Percentiles rank a stretch among this genome's conserved stretches.
These are phyloP conservation scores for Sclerotiophoma versabilis DNA, from an alignment of 2,329 filamentous ascomycete species.

Conservation along the genomic window DNA sequence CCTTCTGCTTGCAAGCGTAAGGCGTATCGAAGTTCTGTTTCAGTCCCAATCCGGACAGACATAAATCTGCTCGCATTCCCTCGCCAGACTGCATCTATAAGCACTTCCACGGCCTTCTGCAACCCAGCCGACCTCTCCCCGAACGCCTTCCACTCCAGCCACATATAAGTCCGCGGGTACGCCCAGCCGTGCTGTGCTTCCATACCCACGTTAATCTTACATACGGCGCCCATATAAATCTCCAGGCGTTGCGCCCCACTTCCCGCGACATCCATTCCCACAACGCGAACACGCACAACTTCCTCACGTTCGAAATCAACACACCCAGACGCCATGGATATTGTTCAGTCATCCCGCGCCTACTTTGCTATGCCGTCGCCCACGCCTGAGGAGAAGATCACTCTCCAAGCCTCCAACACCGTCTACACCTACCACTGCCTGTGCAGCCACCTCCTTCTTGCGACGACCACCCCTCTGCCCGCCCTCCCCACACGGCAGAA, in stretches of 20 bases:
- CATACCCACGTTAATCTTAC: slow-evolving; percentile 17
- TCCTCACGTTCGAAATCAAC: slow-evolving; percentile 17
- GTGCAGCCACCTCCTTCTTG: slow-evolving; percentile 70
- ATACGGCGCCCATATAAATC: slow-evolving; percentile 19
- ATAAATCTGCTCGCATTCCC: slow-evolving; percentile 17
- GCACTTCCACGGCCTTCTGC: slow-evolving; percentile 17
- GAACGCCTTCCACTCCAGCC: slow-evolving; percentile 9
- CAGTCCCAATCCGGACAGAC: slow-evolving; percentile 16
- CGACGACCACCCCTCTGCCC: slow-evolving; percentile 62
- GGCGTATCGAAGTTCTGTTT: slow-evolving; percentile 19
- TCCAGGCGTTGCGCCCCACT: slow-evolving; percentile 17
- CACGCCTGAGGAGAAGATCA: slow-evolving; percentile 40
- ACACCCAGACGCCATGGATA: slow-evolving; percentile 34
- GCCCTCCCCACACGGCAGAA: slow-evolving; percentile 60
- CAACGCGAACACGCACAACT: slow-evolving; percentile 17
- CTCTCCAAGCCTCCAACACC: slow-evolving; percentile 44
- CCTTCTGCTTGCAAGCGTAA: slow-evolving; percentile 16
- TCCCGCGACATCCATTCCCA: slow-evolving; percentile 17
- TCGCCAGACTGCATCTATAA: slow-evolving; percentile 17
- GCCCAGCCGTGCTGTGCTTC: slow-evolving; percentile 5
- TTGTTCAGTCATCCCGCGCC: slow-evolving; percentile 39
- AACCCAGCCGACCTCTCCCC: slow-evolving; percentile 20
- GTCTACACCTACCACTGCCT: slow-evolving; percentile 69
- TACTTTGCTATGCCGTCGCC: slow-evolving; percentile 46
- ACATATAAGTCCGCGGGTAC: slow-evolving; percentile 13